A percentile compares a stretch with the other conserved stretches of the same genome.
Evolutionary conservation across 1,139 yeast genomes (phyloP).

Genomic region (Kurtzmaniella quercitrusa): DNA sequence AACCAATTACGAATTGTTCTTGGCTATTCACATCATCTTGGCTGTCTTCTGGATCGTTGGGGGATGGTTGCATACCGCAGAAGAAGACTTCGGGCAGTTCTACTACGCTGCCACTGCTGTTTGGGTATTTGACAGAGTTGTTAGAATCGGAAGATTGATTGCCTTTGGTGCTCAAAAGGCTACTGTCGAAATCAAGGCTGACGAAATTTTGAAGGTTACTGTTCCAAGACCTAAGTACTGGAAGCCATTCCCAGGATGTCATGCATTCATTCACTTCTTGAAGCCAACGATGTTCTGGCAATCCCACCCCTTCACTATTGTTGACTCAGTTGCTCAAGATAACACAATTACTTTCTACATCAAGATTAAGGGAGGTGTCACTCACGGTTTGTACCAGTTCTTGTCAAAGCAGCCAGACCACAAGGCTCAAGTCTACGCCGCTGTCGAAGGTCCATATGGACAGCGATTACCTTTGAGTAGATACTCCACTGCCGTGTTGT

Average conservation of each 20-base stretch:
- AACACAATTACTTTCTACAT: slow-evolving; percentile 29
- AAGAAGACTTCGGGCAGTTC: slow-evolving; percentile 42
- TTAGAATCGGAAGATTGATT: slow-evolving; percentile 46
- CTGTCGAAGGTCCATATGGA: slow-evolving; percentile 45
- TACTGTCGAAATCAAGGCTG: slow-evolving; percentile 41
- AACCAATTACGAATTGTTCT: slow-evolving; percentile 59
- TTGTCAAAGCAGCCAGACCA: slow-evolving; percentile 46
- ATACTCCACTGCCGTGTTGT: slow-evolving; percentile 49
- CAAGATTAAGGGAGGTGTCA: slow-evolving; percentile 42
- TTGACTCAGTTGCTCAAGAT: slow-evolving; percentile 26
- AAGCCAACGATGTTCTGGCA: slow-evolving; percentile 48
- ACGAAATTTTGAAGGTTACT: slow-evolving; percentile 40
- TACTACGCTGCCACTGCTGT: slow-evolving; percentile 52
- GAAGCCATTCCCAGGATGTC: slow-evolving; percentile 38
- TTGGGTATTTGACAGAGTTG: slow-evolving; percentile 59
- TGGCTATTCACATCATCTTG: slow-evolving; percentile 52
- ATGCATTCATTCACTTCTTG: slow-evolving; percentile 37
- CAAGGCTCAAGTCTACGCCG: slow-evolving; percentile 27
- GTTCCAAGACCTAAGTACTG: slow-evolving; percentile 33
- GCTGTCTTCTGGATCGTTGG: slow-evolving; percentile 55
- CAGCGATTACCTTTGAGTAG: slow-evolving; percentile 30
- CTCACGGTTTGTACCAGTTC: slow-evolving; percentile 38
- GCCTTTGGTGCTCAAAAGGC: slow-evolving; percentile 50
- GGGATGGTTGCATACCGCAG: slow-evolving; percentile 53
- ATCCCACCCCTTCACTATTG: slow-evolving; percentile 54